Evolutionary conservation across 2,329 filamentous ascomycete genomes (phyloP).

Genomic region (Ceratocystis colombiana): DNA sequence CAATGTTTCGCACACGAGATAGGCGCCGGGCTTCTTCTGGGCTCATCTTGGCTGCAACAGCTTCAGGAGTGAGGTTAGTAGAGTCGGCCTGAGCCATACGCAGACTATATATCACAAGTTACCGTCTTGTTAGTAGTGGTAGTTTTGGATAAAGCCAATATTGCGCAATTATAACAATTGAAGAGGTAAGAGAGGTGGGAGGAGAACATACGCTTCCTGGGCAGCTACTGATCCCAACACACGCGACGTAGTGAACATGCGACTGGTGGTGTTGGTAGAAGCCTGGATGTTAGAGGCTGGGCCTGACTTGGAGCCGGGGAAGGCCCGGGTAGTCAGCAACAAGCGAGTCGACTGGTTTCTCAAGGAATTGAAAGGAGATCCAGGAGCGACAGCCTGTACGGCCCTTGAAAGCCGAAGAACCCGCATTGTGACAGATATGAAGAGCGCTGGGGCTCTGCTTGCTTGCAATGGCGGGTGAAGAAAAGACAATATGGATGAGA

Average conservation of each 20-base stretch:
- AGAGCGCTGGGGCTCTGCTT: background rate
- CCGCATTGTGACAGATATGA: slow-evolving; percentile 21
- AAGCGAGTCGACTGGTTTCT: slow-evolving; percentile 21
- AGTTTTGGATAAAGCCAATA: background rate
- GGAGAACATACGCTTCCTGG: slow-evolving; percentile 35
- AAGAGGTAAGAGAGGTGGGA: slow-evolving; percentile 9
- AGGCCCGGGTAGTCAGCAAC: slow-evolving; percentile 17
- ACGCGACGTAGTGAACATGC: slow-evolving; percentile 23
- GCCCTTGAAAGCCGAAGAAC: slow-evolving; percentile 24
- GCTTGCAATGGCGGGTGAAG: slow-evolving; percentile 5
- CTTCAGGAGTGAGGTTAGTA: slow-evolving; percentile 44
- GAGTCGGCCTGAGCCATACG: slow-evolving; percentile 47
- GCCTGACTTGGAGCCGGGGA: slow-evolving; percentile 4
- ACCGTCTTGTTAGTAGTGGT: background rate
- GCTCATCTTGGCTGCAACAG: slow-evolving; percentile 67
- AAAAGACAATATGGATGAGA: background rate
- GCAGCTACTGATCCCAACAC: slow-evolving; percentile 32
- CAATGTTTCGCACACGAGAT: slow-evolving; percentile 83
- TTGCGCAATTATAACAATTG: background rate
- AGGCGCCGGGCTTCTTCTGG: slow-evolving; percentile 69
- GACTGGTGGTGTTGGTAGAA: slow-evolving; percentile 8
- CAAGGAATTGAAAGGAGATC: slow-evolving; percentile 15
- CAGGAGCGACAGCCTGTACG: slow-evolving; percentile 14
- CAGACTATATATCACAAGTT: slow-evolving; percentile 31
- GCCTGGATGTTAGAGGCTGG: background rate